Base-by-base conservation (phyloP, 2,329 filamentous ascomycete species). In the Alternaria brassicae region DNA sequence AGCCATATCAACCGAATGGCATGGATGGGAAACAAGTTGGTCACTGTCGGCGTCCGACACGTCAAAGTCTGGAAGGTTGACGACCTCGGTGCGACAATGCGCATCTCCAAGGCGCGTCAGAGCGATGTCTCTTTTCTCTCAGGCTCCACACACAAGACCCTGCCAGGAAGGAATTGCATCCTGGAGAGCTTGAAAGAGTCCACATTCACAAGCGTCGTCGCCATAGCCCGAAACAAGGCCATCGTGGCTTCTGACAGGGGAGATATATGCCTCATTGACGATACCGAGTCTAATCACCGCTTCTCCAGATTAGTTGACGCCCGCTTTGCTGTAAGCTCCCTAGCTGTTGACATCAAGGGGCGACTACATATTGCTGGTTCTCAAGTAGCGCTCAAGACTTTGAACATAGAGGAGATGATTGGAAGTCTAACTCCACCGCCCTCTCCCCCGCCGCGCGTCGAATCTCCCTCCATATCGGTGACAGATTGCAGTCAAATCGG, bases 51-150 rank as follows among this genome's bases (percentile, higher is more conserved):
- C 13, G 90, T 95, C 51, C 88, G 95, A 25, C 94, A 97, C 79
- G 88, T 97, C 76, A 98, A 97, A 78, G 86, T 96, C 50, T 99
- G 95, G 95, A 89, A 89, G 67, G 85, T 95, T 10, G 91, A 95
- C 34, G 92, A 94, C 25, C 80, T 71, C 56, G 81, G 73, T 40
- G 80, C 83, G 17, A 79, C 80, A 5, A 48, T 64, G 19, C 89
- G 91, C 21, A 54, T 67, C 0, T 62, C 68, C 12, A 77, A 74
- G 55, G 51, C 65, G 6, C 75, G 77, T 30, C 74, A 74, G 56
- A 75, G 74, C 59, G 73, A 79, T 25, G 50, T 68, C 10, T 69
- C 69, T 77, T 85, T 71, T 86, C 86, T 72, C 53, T 65, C 73
- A 45, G 68, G 74, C 68, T 72, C 72, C 32, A 68, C 58, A 3